Conservation (phyloP, 345 rosid genomes). For the Hibiscus mutabilis region DNA sequence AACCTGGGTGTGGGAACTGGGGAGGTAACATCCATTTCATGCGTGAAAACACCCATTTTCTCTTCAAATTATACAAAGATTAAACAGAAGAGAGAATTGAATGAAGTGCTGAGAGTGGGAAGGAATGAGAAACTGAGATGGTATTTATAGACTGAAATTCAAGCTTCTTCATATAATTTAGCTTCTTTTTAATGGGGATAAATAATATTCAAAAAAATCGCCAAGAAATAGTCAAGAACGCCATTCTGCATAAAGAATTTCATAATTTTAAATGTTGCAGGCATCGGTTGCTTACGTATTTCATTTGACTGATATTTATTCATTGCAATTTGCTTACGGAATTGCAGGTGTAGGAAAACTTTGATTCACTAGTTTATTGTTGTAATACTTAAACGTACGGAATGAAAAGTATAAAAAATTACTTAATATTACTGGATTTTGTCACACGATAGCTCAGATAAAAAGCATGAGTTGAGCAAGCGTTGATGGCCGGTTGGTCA, state of each 20-base stretch:
- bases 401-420: not conserved
- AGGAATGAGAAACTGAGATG: not conserved
- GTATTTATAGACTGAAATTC: not conserved
- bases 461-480: too few species aligned
- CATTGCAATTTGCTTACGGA: too few species aligned
- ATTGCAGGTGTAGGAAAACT: too few species aligned
- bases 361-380: not conserved
- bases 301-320: too few species aligned
- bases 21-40: slow-evolving; percentile 16
- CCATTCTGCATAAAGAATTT: not conserved
- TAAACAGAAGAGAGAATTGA: too few species aligned
- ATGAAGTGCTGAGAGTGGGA: not conserved
- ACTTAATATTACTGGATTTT: too few species aligned
- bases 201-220: too few species aligned
- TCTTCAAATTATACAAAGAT: not conserved
- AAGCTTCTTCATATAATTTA: not conserved
- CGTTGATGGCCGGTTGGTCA: too few species aligned
- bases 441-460: too few species aligned
- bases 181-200: not conserved
- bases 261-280: not conserved
- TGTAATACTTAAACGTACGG: not conserved
- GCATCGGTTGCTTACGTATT: too few species aligned
- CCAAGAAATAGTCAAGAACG: not conserved
- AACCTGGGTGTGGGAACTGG: slow-evolving; percentile 17
- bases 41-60: slow-evolving; percentile 21